Conservation (phyloP, 2,329 filamentous ascomycete species). For the Esteya vermicola region DNA sequence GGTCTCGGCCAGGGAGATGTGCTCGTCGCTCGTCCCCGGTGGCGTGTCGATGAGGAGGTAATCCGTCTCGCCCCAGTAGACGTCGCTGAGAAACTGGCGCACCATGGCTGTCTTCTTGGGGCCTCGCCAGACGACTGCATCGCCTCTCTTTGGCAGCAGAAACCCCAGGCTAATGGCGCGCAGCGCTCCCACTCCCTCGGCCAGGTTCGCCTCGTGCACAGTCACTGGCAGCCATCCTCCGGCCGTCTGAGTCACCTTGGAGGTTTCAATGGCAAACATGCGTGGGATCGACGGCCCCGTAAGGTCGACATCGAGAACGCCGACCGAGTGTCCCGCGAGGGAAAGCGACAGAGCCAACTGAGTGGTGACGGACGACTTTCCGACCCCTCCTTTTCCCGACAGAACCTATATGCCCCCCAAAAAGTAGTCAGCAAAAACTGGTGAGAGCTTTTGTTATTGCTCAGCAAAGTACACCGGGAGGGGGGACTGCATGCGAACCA, state of each 20-base stretch:
- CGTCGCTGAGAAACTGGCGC: conserved; percentile 84
- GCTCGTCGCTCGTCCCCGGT: conserved; percentile 90
- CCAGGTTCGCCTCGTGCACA: conserved; percentile 51
- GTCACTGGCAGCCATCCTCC: conserved; percentile 85
- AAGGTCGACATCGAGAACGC: conserved; percentile 89
- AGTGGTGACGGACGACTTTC: conserved; percentile 95
- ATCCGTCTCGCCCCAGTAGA: conserved; percentile 77
- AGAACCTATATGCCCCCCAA: conserved; percentile 40
- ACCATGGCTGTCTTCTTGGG: conserved; percentile 99
- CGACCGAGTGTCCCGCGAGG: conserved; percentile 73
- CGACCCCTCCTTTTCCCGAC: conserved; percentile 94
- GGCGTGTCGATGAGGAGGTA: conserved; percentile 92
- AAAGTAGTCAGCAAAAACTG: not conserved
- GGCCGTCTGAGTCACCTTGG: conserved; percentile 81
- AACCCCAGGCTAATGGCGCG: conserved; percentile 91
- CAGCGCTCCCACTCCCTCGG: conserved; percentile 44
- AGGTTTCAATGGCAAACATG: conserved; percentile 77
- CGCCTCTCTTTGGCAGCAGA: conserved; percentile 65
- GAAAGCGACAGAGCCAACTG: conserved; percentile 86
- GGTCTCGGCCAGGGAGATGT: conserved; percentile 87
- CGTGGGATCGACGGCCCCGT: conserved; percentile 94
- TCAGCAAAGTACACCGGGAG: not conserved
- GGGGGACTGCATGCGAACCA: conserved; percentile 27
- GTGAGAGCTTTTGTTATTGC: no score
- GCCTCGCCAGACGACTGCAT: conserved; percentile 93